Evolutionary conservation across 768 basidiomycete species (phyloP).

Genomic region (Cystobasidium tubakii): DNA sequence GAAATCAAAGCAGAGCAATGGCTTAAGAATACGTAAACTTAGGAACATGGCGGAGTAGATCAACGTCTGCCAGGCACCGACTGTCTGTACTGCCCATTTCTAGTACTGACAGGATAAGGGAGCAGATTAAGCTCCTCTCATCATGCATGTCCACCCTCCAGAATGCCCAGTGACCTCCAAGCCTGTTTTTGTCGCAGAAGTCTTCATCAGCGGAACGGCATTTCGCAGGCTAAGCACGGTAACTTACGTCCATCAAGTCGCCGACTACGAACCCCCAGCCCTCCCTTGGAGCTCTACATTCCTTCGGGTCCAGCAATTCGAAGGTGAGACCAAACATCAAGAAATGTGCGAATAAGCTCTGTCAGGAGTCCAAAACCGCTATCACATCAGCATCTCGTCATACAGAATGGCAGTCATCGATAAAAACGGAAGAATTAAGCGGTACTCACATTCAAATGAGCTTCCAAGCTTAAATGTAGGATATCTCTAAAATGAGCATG

Average conservation of each 20-base stretch:
- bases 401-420: too few species aligned
- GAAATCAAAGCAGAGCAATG: too few species aligned
- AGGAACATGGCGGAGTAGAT: too few species aligned
- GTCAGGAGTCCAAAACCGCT: constrained; percentile 27
- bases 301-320: constrained; percentile 79
- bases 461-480: constrained; percentile 85
- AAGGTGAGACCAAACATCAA: constrained; percentile 91
- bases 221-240: too few species aligned
- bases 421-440: neutral
- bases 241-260: constrained; percentile 48
- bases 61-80: too few species aligned
- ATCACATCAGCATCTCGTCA: constrained; percentile 68
- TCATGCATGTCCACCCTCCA: constrained; percentile 17
- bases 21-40: too few species aligned
- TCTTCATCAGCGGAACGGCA: neutral
- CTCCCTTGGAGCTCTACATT: constrained; percentile 58
- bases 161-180: constrained; percentile 34
- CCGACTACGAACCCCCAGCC: constrained; percentile 47
- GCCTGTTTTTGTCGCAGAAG: neutral
- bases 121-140: too few species aligned
- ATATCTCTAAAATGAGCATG: constrained; percentile 81
- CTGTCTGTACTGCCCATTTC: too few species aligned
- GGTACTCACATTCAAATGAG: constrained; percentile 48
- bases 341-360: constrained; percentile 92
- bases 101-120: too few species aligned